A percentile compares a stretch with the other conserved stretches of the same genome.
phyloP scores from a whole-genome alignment of 345 rosid genomes.

The Diplotaxis tenuifolia region DNA sequence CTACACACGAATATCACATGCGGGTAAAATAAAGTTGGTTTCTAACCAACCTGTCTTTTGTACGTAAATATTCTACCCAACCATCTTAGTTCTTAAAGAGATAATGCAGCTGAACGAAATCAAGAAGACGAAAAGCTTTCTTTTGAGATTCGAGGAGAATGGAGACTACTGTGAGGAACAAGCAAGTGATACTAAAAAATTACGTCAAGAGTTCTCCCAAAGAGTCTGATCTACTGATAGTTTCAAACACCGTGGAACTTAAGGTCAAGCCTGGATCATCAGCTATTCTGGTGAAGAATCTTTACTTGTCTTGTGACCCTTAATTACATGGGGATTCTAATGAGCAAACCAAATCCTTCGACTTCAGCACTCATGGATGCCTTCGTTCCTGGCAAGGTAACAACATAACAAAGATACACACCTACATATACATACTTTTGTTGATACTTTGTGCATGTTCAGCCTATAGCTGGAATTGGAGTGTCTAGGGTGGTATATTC shows the following conservation, averaged over 20 bases:
- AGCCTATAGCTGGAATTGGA: slow-evolving; percentile 53
- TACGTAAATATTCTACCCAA: too few species aligned
- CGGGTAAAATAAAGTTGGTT: too few species aligned
- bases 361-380: slow-evolving; percentile 10
- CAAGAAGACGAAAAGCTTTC: not conserved
- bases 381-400: slow-evolving; percentile 35
- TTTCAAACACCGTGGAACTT: not conserved
- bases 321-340: slow-evolving; percentile 42
- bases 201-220: slow-evolving; percentile 24
- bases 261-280: slow-evolving; percentile 22
- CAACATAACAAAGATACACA: not conserved
- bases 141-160: not conserved
- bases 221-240: slow-evolving; percentile 37
- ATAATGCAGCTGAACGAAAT: not conserved
- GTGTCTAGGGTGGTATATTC: slow-evolving; percentile 61
- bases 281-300: slow-evolving; percentile 42
- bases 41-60: not conserved
- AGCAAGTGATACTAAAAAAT: slow-evolving; percentile 36
- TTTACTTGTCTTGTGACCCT: slow-evolving; percentile 55
- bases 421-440: not conserved
- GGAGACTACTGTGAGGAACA: slow-evolving; percentile 35
- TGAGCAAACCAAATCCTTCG: slow-evolving; percentile 28
- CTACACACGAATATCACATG: too few species aligned
- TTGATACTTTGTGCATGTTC: not conserved
- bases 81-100: too few species aligned